phyloP scores from a whole-genome alignment of 2,329 filamentous ascomycete species.

The Pseudocercospora macadamiae region DNA sequence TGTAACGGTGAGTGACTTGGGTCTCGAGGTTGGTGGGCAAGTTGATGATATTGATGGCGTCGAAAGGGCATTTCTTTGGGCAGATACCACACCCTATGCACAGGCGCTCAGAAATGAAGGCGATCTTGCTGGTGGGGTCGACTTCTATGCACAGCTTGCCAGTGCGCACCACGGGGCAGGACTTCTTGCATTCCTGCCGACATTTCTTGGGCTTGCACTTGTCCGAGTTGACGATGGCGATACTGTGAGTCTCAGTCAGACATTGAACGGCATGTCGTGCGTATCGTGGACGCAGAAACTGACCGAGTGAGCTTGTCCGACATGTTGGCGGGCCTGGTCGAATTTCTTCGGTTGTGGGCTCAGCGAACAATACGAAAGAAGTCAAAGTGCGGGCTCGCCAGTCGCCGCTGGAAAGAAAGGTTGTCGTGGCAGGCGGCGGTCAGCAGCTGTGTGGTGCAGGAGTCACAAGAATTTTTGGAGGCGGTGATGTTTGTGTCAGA shows the following conservation, averaged over 20 bases:
- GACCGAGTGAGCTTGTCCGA: constrained; percentile 88
- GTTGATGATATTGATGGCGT: constrained; percentile 99
- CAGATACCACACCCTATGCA: constrained; percentile 99
- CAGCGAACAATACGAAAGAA: constrained; percentile 14
- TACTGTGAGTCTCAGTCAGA: constrained; percentile 59
- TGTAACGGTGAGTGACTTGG: constrained; percentile 97
- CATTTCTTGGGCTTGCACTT: constrained; percentile 82
- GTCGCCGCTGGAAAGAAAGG: not conserved
- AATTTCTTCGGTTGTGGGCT: constrained; percentile 5
- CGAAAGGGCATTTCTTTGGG: constrained; percentile 98
- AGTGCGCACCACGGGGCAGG: constrained; percentile 93
- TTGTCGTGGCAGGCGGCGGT: not conserved
- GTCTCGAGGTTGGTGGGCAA: constrained; percentile 98
- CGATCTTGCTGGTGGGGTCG: constrained; percentile 81
- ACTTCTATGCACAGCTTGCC: constrained; percentile 99
- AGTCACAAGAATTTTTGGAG: constrained; percentile 6
- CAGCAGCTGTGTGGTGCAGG: not conserved
- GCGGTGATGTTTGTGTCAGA: not conserved
- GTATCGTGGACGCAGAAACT: constrained; percentile 35
- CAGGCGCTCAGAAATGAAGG: constrained; percentile 94
- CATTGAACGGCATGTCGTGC: not conserved
- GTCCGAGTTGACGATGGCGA: constrained; percentile 98
- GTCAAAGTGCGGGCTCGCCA: not conserved
- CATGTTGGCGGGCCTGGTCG: constrained; percentile 59
- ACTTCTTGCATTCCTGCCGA: constrained; percentile 93